Evolutionary conservation across 305 asterid species (phyloP).

Genomic region (Lippia alba): DNA sequence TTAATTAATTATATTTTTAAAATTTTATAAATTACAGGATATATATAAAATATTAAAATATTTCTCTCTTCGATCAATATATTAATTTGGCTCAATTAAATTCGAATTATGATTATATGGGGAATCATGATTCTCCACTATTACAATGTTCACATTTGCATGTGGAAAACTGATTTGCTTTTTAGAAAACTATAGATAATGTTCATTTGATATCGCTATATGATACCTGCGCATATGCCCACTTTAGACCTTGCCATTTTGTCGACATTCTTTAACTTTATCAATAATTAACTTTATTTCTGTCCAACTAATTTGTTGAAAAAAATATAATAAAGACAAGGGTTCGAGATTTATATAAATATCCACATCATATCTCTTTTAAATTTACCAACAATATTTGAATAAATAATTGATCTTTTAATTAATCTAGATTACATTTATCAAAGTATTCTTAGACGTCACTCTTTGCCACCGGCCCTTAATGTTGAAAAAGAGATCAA

Average conservation of each 20-base stretch:
- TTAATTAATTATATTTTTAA: too few species aligned
- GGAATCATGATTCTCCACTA: slow-evolving; percentile 19
- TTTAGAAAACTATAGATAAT: neutral
- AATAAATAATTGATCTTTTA: neutral
- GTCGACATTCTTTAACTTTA: neutral
- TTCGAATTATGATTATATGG: too few species aligned
- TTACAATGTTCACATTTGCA: slow-evolving; percentile 31
- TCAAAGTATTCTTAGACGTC: slow-evolving; percentile 2
- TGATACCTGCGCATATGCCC: slow-evolving; percentile 16
- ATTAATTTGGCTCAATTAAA: too few species aligned
- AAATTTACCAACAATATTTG: slow-evolving; percentile 3
- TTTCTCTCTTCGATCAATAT: too few species aligned
- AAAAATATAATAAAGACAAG: neutral
- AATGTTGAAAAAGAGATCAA: neutral
- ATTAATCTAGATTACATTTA: neutral
- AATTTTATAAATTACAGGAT: too few species aligned
- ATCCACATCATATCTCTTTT: neutral
- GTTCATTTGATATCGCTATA: neutral
- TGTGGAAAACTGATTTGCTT: neutral
- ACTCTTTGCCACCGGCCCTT: slow-evolving; percentile 7
- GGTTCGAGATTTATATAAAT: too few species aligned
- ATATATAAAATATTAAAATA: too few species aligned
- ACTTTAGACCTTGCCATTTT: neutral
- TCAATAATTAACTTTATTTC: neutral
- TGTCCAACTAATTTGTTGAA: slow-evolving; percentile 9